phyloP scores from a whole-genome alignment of 2,329 filamentous ascomycete genomes.

The Xylaria sp. region DNA sequence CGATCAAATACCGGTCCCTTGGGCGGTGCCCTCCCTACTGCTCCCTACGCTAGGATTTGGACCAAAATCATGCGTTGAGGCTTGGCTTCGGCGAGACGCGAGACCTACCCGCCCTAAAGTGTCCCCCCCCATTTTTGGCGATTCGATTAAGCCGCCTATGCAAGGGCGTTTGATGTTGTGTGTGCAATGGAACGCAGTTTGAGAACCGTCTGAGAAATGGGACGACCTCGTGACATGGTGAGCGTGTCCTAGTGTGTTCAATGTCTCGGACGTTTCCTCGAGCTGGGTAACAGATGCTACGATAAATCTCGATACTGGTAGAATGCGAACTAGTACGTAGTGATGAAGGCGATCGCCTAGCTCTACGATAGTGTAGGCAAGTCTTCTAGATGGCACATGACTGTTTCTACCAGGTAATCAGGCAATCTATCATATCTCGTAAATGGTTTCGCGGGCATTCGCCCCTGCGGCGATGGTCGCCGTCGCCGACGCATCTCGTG shows the following conservation, averaged over 20 bases:
- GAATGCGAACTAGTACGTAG: too few relatives aligned
- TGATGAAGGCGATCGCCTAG: conserved; percentile 10
- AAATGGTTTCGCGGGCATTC: conserved; percentile 33
- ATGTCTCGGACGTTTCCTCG: conserved; percentile 38
- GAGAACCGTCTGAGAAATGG: conserved; percentile 38
- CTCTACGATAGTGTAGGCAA: neutral
- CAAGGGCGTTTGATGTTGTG: conserved; percentile 27
- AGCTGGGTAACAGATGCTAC: conserved; percentile 36
- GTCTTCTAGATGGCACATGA: conserved; percentile 11
- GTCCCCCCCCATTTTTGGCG: neutral
- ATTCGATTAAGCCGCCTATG: conserved; percentile 23
- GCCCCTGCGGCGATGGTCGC: conserved; percentile 30
- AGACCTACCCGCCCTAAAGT: conserved; percentile 19
- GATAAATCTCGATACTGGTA: conserved; percentile 2
- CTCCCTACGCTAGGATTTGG: conserved; percentile 8
- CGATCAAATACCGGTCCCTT: conserved; percentile 26
- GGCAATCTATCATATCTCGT: neutral
- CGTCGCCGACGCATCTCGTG: conserved; percentile 11
- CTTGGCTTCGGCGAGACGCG: conserved; percentile 34
- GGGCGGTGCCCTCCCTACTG: conserved; percentile 9
- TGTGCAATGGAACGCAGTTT: conserved; percentile 29
- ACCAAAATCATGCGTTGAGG: conserved; percentile 19
- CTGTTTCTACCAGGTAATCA: neutral
- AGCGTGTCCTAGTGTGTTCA: conserved; percentile 22
- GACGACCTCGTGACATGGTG: conserved; percentile 33